Evolutionary conservation across 768 basidiomycete genomes (phyloP).

Genomic region (Tricholoma saponaceum): DNA sequence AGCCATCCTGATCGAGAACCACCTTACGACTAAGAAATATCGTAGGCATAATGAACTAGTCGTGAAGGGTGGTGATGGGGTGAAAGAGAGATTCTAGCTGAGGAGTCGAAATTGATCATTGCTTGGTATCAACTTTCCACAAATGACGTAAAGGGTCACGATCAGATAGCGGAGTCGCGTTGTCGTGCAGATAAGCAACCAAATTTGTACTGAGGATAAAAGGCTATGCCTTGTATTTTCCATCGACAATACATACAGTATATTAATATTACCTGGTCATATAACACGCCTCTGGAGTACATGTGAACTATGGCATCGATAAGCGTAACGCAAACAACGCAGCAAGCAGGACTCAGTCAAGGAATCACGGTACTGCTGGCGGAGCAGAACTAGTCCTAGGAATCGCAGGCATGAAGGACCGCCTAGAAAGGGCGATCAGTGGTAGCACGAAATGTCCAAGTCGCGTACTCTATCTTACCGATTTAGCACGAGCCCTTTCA

Average conservation of each 20-base stretch:
- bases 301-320: too few relatives aligned
- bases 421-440: slow-evolving; percentile 19
- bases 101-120: background rate
- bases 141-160: slow-evolving; percentile 14
- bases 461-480: slow-evolving; percentile 36
- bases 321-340: background rate
- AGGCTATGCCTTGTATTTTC: too few relatives aligned
- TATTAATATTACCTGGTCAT: too few relatives aligned
- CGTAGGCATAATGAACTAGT: slow-evolving; percentile 33
- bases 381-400: slow-evolving; percentile 16
- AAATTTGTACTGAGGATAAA: too few relatives aligned
- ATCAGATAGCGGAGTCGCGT: background rate
- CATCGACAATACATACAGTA: too few relatives aligned
- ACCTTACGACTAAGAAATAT: slow-evolving; percentile 49
- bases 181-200: too few relatives aligned
- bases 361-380: background rate
- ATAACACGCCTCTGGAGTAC: too few relatives aligned
- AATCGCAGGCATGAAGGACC: slow-evolving; percentile 36
- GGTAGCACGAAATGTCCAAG: background rate
- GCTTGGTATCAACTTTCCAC: slow-evolving; percentile 1
- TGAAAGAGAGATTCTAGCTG: slow-evolving; percentile 2
- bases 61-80: slow-evolving; percentile 11
- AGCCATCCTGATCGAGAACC: slow-evolving; percentile 64
- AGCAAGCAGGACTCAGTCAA: background rate
- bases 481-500: slow-evolving; percentile 79